Conservation (phyloP, 2,329 filamentous ascomycete species). For the Didymella glomerata region DNA sequence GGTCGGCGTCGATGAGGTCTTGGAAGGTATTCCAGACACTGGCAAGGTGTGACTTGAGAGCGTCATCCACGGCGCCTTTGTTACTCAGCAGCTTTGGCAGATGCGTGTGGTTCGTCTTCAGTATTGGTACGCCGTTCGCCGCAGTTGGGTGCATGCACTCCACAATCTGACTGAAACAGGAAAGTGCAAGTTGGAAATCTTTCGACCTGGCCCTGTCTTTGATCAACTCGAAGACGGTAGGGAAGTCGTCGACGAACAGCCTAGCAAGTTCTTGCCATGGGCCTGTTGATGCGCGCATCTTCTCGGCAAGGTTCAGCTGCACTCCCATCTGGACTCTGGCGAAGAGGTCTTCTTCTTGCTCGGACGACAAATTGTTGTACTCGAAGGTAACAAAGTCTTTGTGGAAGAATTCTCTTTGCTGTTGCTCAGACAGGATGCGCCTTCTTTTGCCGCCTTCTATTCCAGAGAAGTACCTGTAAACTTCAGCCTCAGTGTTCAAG, state of each 20-base stretch:
- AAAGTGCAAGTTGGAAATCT: constrained; percentile 47
- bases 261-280: constrained; percentile 57
- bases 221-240: constrained; percentile 44
- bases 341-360: constrained; percentile 60
- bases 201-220: constrained; percentile 41
- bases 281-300: constrained; percentile 56
- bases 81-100: constrained; percentile 43
- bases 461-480: constrained; percentile 38
- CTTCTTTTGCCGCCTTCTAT: constrained; percentile 18
- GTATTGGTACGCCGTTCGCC: constrained; percentile 34
- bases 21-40: constrained; percentile 45
- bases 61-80: constrained; percentile 36
- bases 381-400: constrained; percentile 57
- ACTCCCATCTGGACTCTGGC: constrained; percentile 58
- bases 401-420: constrained; percentile 50
- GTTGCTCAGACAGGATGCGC: constrained; percentile 48
- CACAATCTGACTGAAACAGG: constrained; percentile 51
- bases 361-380: constrained; percentile 50
- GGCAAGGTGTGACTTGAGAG: constrained; percentile 44
- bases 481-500: constrained; percentile 13
- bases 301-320: constrained; percentile 56
- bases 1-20: constrained; percentile 38
- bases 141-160: constrained; percentile 42
- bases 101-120: constrained; percentile 33
- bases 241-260: constrained; percentile 55